Evolutionary conservation across 108 stramenopile genomes (phyloP).

Genomic region (Nitzschia putrida): DNA sequence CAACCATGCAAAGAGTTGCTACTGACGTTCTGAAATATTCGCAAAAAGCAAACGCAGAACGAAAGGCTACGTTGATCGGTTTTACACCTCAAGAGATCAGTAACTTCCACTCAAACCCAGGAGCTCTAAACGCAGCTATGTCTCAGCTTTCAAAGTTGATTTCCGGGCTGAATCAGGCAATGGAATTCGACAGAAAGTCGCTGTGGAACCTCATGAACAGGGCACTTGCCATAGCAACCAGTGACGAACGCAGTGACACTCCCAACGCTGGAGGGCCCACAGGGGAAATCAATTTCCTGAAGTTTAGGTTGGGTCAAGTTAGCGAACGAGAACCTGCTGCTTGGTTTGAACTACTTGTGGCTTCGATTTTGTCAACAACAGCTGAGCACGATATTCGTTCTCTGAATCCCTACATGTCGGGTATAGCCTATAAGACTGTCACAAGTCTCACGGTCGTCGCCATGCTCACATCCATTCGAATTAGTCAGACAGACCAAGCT

Average conservation of each 20-base stretch:
- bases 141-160: slow-evolving; percentile 77
- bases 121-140: slow-evolving; percentile 61
- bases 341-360: slow-evolving; percentile 90
- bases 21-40: slow-evolving; percentile 83
- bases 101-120: slow-evolving; percentile 69
- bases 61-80: slow-evolving; percentile 77
- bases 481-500: slow-evolving; percentile 85
- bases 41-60: slow-evolving; percentile 74
- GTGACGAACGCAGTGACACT: slow-evolving; percentile 87
- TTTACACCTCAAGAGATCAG: slow-evolving; percentile 80
- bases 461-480: slow-evolving; percentile 89
- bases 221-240: slow-evolving; percentile 84
- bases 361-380: slow-evolving; percentile 82
- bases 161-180: slow-evolving; percentile 78
- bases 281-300: slow-evolving; percentile 80
- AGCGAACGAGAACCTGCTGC: slow-evolving; percentile 85
- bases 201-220: slow-evolving; percentile 88
- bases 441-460: slow-evolving; percentile 87
- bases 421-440: slow-evolving; percentile 83
- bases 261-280: slow-evolving; percentile 55
- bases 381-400: slow-evolving; percentile 86
- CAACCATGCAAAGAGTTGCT: slow-evolving; percentile 79
- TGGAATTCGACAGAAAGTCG: slow-evolving; percentile 90
- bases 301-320: slow-evolving; percentile 86
- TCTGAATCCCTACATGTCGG: slow-evolving; percentile 86